Evolutionary conservation across 805 yeast species (phyloP).

Genomic region (Yarrowia bubula): DNA sequence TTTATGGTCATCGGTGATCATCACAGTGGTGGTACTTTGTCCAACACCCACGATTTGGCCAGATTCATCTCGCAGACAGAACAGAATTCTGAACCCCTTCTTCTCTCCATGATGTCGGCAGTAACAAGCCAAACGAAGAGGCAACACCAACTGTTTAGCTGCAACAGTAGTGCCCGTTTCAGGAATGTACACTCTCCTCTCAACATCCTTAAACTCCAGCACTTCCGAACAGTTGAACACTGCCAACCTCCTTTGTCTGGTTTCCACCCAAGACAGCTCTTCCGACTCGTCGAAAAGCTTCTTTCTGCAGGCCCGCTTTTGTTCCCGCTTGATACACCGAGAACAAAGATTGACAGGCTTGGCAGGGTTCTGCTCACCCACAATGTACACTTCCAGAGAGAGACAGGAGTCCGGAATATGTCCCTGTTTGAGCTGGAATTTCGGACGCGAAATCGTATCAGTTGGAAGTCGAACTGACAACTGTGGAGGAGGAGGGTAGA

Average conservation of each 20-base stretch:
- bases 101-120: slow-evolving; percentile 92
- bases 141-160: slow-evolving; percentile 47
- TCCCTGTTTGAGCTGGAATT: slow-evolving; percentile 57
- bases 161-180: slow-evolving; percentile 27
- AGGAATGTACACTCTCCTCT: slow-evolving; percentile 42
- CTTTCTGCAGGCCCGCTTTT: slow-evolving; percentile 89
- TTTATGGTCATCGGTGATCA: slow-evolving; percentile 94
- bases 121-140: slow-evolving; percentile 88
- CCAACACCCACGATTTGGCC: slow-evolving; percentile 70
- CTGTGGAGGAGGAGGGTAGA: slow-evolving; percentile 78
- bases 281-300: slow-evolving; percentile 70
- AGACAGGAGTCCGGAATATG: slow-evolving; percentile 35
- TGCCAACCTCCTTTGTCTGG: slow-evolving; percentile 73
- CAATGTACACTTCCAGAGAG: slow-evolving; percentile 72
- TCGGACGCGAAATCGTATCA: slow-evolving; percentile 83
- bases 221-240: slow-evolving; percentile 85
- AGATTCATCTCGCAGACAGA: slow-evolving; percentile 56
- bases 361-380: slow-evolving; percentile 48
- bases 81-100: slow-evolving; percentile 61
- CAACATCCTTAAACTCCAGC: slow-evolving; percentile 41
- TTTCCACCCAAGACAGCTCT: slow-evolving; percentile 77
- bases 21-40: slow-evolving; percentile 61
- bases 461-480: slow-evolving; percentile 74
- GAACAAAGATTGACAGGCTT: slow-evolving; percentile 74
- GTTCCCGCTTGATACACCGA: slow-evolving; percentile 88